These are phyloP conservation scores for Tricholoma furcatifolium DNA, from an alignment of 768 basidiomycete species.

Conservation along the genomic window DNA sequence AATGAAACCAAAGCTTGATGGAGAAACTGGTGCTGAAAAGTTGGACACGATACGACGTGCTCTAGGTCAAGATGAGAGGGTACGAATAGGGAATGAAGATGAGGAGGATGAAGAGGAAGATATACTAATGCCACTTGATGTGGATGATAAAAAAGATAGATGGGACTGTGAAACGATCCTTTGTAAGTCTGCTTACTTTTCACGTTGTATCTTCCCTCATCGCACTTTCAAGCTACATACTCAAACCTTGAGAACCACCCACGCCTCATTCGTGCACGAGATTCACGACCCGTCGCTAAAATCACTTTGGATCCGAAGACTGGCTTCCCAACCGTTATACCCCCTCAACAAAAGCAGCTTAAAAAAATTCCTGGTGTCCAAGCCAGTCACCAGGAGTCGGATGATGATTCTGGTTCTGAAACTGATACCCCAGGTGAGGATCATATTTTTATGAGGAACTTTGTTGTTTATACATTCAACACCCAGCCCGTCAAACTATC, in stretches of 20 bases:
- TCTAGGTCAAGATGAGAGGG: slow-evolving; percentile 67
- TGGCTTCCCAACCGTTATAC: slow-evolving; percentile 62
- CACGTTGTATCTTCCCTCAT: not conserved
- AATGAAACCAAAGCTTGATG: slow-evolving; percentile 73
- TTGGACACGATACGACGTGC: slow-evolving; percentile 76
- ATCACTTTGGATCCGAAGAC: slow-evolving; percentile 76
- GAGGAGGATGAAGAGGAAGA: slow-evolving; percentile 48
- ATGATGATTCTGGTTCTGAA: slow-evolving; percentile 27
- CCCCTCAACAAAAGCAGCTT: slow-evolving; percentile 18
- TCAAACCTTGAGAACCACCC: slow-evolving; percentile 99
- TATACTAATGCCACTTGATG: slow-evolving; percentile 36
- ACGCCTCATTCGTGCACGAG: slow-evolving; percentile 72
- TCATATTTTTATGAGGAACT: not conserved
- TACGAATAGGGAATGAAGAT: slow-evolving; percentile 41
- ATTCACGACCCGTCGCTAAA: slow-evolving; percentile 52
- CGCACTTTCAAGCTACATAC: slow-evolving; percentile 68
- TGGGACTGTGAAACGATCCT: slow-evolving; percentile 99
- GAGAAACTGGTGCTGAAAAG: slow-evolving; percentile 74
- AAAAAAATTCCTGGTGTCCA: slow-evolving; percentile 13
- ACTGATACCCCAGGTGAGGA: slow-evolving; percentile 22
- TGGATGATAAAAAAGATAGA: slow-evolving; percentile 64
- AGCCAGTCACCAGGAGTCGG: slow-evolving; percentile 16
- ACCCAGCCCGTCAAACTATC: slow-evolving; percentile 40
- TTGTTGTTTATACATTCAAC: not conserved
- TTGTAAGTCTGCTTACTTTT: slow-evolving; percentile 49